Conservation (phyloP, 306 rosid genomes). For the Rosa persica region DNA sequence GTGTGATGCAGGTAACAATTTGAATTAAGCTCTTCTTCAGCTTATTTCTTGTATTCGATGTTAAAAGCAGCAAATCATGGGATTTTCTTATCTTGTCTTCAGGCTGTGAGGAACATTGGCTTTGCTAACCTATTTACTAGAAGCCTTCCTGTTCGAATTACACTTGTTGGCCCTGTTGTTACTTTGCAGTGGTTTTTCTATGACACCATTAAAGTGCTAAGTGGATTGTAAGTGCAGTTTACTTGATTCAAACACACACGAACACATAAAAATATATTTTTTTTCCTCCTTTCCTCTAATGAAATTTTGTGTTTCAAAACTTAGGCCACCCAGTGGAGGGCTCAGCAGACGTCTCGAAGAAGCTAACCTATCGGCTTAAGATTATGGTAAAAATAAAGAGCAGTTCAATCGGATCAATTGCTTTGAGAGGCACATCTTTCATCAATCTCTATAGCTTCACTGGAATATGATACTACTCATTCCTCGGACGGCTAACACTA, state of each 20-base stretch:
- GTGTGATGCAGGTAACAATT: conserved; percentile 52
- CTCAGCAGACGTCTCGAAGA: conserved; percentile 37
- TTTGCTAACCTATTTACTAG: conserved; percentile 70
- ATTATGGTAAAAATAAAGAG: not conserved
- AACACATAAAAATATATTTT: no score
- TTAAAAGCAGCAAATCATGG: conserved; percentile 7
- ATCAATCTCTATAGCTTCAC: not conserved
- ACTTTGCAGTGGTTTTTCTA: conserved; percentile 95
- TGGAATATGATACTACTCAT: not conserved
- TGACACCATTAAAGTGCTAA: conserved; percentile 77
- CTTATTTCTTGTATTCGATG: not conserved
- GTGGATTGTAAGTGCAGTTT: conserved; percentile 73
- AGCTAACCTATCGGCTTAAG: conserved; percentile 37
- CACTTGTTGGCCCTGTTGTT: conserved; percentile 80
- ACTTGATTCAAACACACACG: not conserved
- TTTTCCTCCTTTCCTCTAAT: not conserved
- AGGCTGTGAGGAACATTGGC: conserved; percentile 91
- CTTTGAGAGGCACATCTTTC: not conserved
- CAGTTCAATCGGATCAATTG: not conserved
- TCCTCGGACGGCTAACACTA: not conserved
- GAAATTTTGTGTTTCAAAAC: not conserved
- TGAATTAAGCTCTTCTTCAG: conserved; percentile 12
- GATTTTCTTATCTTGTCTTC: conserved; percentile 9
- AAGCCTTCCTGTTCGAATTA: conserved; percentile 83
- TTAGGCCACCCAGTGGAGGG: conserved; percentile 76